A percentile compares a stretch with the other conserved stretches of the same genome.
Evolutionary conservation across 2,329 filamentous ascomycete species (phyloP).

Genomic region (Fusarium subtropicale): DNA sequence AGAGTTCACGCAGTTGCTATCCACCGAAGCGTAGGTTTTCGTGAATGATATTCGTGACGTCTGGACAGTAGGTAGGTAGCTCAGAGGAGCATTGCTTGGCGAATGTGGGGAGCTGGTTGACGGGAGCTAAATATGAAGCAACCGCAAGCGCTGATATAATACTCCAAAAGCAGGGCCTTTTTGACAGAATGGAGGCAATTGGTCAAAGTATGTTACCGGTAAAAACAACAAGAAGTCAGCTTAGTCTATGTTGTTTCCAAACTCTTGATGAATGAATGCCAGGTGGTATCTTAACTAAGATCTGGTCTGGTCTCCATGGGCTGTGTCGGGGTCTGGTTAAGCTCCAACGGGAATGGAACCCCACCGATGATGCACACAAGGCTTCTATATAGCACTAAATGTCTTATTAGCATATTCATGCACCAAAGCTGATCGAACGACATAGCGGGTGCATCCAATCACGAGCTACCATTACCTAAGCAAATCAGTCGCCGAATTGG

Average conservation of each 20-base stretch:
- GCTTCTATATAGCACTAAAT: not conserved
- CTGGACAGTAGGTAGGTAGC: not conserved
- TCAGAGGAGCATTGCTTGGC: constrained; percentile 17
- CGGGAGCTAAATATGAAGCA: not conserved
- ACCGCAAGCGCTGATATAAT: not conserved
- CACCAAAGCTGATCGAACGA: not conserved
- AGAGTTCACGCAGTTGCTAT: not conserved
- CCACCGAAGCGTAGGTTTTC: not conserved
- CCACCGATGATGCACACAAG: constrained; percentile 31
- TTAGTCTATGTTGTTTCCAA: constrained; percentile 22
- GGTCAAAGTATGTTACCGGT: too few species aligned
- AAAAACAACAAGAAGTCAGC: not conserved
- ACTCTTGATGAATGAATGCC: constrained; percentile 25
- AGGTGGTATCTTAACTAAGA: constrained; percentile 37
- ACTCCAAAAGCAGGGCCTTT: not conserved
- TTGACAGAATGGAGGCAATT: not conserved
- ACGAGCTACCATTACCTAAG: constrained; percentile 41
- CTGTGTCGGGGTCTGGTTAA: constrained; percentile 15
- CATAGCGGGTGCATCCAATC: constrained; percentile 23
- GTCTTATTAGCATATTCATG: constrained; percentile 1
- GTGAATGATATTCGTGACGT: not conserved
- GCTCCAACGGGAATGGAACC: constrained; percentile 12
- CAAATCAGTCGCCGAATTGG: constrained; percentile 36
- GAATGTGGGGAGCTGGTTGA: constrained; percentile 18
- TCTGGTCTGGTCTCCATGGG: not conserved